Percentiles rank a stretch among this genome's conserved stretches.
These are phyloP conservation scores for Tetramitus jugosus DNA, from an alignment of 208 protist genomes.

Conservation along the genomic window DNA sequence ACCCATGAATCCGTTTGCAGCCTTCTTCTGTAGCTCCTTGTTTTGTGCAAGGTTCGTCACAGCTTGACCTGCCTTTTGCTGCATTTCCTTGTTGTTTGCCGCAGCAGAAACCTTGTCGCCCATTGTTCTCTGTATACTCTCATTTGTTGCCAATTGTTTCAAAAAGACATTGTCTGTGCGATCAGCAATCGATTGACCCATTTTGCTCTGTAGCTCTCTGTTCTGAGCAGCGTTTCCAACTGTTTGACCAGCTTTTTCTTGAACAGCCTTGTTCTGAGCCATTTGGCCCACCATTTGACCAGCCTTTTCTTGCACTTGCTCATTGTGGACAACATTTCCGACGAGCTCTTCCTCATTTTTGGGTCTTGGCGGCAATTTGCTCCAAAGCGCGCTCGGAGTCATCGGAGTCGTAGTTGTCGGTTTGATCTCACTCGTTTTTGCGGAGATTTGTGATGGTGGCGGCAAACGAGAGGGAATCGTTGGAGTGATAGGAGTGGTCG, in stretches of 20 bases:
- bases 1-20: constrained; percentile 11
- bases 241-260: neutral
- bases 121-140: neutral
- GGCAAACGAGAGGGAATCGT: no score
- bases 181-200: neutral
- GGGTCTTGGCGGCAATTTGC: no score
- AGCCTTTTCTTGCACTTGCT: constrained; percentile 7
- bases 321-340: no score
- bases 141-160: neutral
- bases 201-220: neutral
- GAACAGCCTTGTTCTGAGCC: neutral
- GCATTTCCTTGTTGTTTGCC: neutral
- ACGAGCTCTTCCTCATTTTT: no score
- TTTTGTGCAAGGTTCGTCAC: neutral
- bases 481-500: no score
- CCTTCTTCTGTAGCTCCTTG: constrained; percentile 17
- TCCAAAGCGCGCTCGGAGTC: no score
- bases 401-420: no score
- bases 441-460: no score
- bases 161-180: neutral
- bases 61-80: neutral
- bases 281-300: neutral
- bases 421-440: no score
- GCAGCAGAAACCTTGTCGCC: neutral
- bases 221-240: neutral